Base-by-base conservation (phyloP, 805 yeast genomes). In the Lipomyces yamanashiensis region DNA sequence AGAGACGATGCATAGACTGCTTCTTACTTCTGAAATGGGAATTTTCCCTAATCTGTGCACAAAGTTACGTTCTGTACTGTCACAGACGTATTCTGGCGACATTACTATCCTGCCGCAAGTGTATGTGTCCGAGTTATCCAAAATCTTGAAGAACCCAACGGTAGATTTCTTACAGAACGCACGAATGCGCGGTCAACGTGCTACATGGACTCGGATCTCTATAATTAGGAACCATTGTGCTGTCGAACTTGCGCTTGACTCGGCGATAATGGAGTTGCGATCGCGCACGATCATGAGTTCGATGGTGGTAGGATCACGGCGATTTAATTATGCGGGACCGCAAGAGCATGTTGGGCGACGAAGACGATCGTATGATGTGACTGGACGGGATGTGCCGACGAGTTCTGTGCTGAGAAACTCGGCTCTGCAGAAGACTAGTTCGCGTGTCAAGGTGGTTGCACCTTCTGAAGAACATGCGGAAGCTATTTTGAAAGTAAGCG, bases 151-250 rank as follows among this genome's bases (percentile, higher is more conserved):
- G 21, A 93, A 95, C 72, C 99, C 99, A 1, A 83, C 92, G 0
- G 86, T 89, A 0, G 89, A 85, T 58, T 90, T 89, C 70, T 74
- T 92, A 50, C 74, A 86, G 52, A 88, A 87, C 62, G 84, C 89
- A 63, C 83, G 88, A 1, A 80, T 86, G 45, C 82, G 96, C 66
- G 99, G 98, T 0, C 95, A 96, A 0, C 79, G 90, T 62, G 93
- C 97, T 0, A 87, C 97, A 0, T 93, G 98, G 98, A 96, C 97
- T 0, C 90, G 90, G 72, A 75, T 95, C 4, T 85, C 96, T 1
- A 81, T 92, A 50, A 90, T 93, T 53, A 83, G 87, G 69, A 93
- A 95, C 74, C 97, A 91, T 72, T 92, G 97, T 75, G 87, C 95
- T 0, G 85, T 92, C 39, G 99, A 93, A 72, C 87, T 93, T 74